Evolutionary conservation across 2,329 filamentous ascomycete genomes (phyloP), one percentile per base, ranked within the genome.

Genomic region (Arachnomyces sp.): DNA sequence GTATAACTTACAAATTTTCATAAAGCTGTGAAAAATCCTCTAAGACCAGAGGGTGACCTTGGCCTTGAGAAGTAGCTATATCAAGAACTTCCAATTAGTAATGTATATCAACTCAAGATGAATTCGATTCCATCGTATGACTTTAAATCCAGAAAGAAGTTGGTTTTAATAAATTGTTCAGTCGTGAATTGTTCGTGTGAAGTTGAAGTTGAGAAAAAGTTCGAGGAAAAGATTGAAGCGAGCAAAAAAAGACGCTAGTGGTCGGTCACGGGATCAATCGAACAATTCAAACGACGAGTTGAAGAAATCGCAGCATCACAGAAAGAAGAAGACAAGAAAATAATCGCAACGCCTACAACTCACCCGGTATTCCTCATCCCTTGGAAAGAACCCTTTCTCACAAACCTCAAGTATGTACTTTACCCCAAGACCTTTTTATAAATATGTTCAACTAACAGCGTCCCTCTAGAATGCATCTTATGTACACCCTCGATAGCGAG

Each of bases 401-500:
- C 21, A 5, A 9, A 5, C 9, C 21, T 25, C 21, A 25, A 25
- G 21, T 25, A 25, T 9, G 21, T 25, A 25, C 21, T 9, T 25
- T 25, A 25, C 21, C 21, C 9, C 5, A 5, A 25, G 5, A 5
- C 21, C 21, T 9, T 9, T 25, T 25, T 25, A 5, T 25, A 25
- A 25, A 9, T 9, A 25, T 25, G 5, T 9, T 9, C 5, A 25
- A 9, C 21, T 25, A 25, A 25, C 21, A 5, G 9, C 21, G 2
- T 25, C 29, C 21, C 17, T 29, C 7, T 50, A 68, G 51, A 40
- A 83, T 82, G 79, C 78, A 83, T 81, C 72, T 83, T 50, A 82
- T 82, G 92, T 95, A 90, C 80, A 92, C 85, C 49, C 72, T 89
- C 69, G 84, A 88, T 66, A 65, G 75, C 54, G 71, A 77, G 46